Conservation (phyloP, 2,329 filamentous ascomycete genomes). For the Talaromyces sp. region DNA sequence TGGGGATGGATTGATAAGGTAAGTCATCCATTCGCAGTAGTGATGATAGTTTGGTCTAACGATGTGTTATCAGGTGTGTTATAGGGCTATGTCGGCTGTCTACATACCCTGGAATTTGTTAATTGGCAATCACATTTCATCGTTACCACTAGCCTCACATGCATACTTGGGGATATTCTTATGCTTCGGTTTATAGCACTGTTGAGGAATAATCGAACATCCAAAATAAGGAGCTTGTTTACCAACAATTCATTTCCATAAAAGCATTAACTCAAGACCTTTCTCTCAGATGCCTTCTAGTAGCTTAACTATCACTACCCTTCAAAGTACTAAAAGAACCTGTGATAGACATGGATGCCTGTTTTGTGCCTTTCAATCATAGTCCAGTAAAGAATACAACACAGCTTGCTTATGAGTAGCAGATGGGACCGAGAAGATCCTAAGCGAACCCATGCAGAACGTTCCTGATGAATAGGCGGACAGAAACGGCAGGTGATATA, state of each 20-base stretch:
- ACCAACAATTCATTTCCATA: background rate
- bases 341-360: slow-evolving; percentile 10
- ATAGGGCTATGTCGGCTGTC: background rate
- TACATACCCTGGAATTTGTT: background rate
- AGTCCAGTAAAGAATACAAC: too few species aligned
- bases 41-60: background rate
- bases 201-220: background rate
- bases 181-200: background rate
- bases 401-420: too few species aligned
- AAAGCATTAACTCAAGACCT: too few species aligned
- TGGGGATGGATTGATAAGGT: background rate
- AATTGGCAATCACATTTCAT: too few species aligned
- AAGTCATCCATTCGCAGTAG: background rate
- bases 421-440: background rate
- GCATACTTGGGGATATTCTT: background rate
- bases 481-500: background rate
- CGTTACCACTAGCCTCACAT: background rate
- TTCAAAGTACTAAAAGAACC: slow-evolving; percentile 47
- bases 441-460: background rate
- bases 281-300: background rate
- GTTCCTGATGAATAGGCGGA: background rate
- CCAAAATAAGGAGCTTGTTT: background rate
- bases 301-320: background rate
- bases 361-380: background rate
- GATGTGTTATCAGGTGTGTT: background rate